phyloP scores from a whole-genome alignment of 1,284 basidiomycete genomes.

The Ganoderma multipileum region DNA sequence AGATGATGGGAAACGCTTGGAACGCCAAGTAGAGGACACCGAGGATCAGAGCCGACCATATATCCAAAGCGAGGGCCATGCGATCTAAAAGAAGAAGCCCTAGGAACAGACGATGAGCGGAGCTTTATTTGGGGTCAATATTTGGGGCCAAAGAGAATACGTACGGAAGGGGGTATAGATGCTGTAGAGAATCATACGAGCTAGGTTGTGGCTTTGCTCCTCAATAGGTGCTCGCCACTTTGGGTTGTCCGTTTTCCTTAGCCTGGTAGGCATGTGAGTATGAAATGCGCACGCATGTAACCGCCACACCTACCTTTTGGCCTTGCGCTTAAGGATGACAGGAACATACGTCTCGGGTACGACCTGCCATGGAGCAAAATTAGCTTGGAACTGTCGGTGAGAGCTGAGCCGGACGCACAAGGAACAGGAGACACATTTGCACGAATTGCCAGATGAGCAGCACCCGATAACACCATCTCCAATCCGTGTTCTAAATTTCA shows the following conservation, averaged over 20 bases:
- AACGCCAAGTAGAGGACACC: conserved; percentile 82
- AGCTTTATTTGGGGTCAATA: neutral
- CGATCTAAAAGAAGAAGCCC: conserved; percentile 74
- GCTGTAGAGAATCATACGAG: conserved; percentile 47
- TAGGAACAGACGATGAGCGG: conserved; percentile 36
- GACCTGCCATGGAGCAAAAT: conserved; percentile 41
- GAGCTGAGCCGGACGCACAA: conserved; percentile 46
- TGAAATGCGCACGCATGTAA: neutral
- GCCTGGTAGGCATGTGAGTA: conserved; percentile 36
- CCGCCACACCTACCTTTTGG: conserved; percentile 42
- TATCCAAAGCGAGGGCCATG: conserved; percentile 77
- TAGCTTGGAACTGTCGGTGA: no score
- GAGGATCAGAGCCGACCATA: conserved; percentile 56
- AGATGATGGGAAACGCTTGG: conserved; percentile 76
- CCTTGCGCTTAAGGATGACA: conserved; percentile 65
- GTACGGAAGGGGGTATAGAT: conserved; percentile 73
- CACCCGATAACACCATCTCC: conserved; percentile 84
- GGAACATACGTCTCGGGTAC: conserved; percentile 83
- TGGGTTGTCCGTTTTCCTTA: conserved; percentile 62
- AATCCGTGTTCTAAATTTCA: conserved; percentile 56
- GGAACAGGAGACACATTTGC: conserved; percentile 51
- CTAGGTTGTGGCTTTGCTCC: conserved; percentile 47
- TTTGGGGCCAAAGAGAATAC: conserved; percentile 36
- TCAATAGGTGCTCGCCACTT: conserved; percentile 68
- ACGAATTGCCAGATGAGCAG: conserved; percentile 68